Conservation (phyloP, 305 asterid genomes). For the Fraxinus albicans region DNA sequence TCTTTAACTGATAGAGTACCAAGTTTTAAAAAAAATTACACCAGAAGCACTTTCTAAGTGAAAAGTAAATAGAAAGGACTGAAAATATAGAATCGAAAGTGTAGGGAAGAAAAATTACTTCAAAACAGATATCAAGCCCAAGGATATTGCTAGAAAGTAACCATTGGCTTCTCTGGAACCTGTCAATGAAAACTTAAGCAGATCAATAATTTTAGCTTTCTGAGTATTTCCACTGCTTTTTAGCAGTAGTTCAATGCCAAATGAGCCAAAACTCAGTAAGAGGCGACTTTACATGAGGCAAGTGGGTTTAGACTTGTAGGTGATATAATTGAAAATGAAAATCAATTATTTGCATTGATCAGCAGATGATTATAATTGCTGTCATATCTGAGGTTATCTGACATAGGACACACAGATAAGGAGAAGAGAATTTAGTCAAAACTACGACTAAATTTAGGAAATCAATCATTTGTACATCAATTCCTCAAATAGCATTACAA, state of each 20-base stretch:
- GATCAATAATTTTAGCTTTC: slow-evolving; percentile 22
- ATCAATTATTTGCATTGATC: background rate
- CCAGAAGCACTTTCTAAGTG: slow-evolving; percentile 12
- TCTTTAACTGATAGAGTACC: background rate
- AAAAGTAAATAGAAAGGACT: slow-evolving; percentile 7
- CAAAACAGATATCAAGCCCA: slow-evolving; percentile 82
- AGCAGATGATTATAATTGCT: background rate
- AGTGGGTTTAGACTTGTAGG: background rate
- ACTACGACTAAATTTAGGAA: background rate
- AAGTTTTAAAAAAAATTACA: background rate
- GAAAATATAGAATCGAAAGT: slow-evolving; percentile 6
- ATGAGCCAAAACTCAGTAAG: slow-evolving; percentile 10
- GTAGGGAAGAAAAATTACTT: slow-evolving; percentile 55
- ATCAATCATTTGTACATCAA: background rate
- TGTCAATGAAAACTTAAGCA: slow-evolving; percentile 37
- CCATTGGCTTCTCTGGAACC: slow-evolving; percentile 69
- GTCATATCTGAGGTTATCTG: background rate
- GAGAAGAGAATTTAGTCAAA: background rate
- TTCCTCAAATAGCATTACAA: background rate
- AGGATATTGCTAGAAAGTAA: slow-evolving; percentile 80
- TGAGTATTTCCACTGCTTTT: background rate
- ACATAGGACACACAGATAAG: background rate
- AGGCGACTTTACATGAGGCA: slow-evolving; percentile 5
- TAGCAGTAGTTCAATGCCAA: slow-evolving; percentile 12
- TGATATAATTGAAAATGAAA: background rate